phyloP scores from a whole-genome alignment of 164 flowering plant genomes.

The Umbilicus rupestris region DNA sequence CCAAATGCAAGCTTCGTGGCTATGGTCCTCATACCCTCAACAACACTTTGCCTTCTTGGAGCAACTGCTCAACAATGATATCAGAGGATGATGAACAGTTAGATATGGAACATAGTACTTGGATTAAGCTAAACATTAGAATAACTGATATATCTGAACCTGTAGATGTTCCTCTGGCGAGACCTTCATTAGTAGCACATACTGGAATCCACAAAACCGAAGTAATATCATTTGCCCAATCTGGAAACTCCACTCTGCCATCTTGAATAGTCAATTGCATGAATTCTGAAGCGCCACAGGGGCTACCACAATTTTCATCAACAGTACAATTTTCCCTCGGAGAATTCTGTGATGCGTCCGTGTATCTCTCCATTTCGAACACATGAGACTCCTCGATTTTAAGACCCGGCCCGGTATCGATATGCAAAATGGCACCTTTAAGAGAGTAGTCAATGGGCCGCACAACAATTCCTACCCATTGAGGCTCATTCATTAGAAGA shows the following conservation, averaged over 20 bases:
- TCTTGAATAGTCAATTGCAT: slow-evolving; percentile 41
- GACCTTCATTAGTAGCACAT: slow-evolving; percentile 51
- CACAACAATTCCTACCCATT: slow-evolving; percentile 85
- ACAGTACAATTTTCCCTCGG: slow-evolving; percentile 13
- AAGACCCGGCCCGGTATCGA: slow-evolving; percentile 95
- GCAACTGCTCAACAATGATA: slow-evolving; percentile 26
- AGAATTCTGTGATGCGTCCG: slow-evolving; percentile 14
- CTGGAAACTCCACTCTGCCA: slow-evolving; percentile 69
- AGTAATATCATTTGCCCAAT: slow-evolving; percentile 69
- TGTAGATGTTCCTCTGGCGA: slow-evolving; percentile 69
- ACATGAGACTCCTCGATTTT: slow-evolving; percentile 51
- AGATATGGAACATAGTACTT: not conserved
- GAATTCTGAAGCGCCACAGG: slow-evolving; percentile 25
- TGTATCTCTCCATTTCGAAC: slow-evolving; percentile 69
- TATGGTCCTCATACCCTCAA: slow-evolving; percentile 92
- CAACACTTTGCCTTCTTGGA: slow-evolving; percentile 54
- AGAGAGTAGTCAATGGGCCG: slow-evolving; percentile 81
- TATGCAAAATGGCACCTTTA: slow-evolving; percentile 73
- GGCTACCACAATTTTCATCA: slow-evolving; percentile 13
- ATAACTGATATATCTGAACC: slow-evolving; percentile 21
- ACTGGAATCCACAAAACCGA: slow-evolving; percentile 88
- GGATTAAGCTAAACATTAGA: not conserved
- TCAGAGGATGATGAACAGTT: slow-evolving; percentile 5
- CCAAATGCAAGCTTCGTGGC: slow-evolving; percentile 96
- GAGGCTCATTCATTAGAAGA: slow-evolving; percentile 84